These are phyloP conservation scores for Nevesoporus exiguus DNA, from an alignment of 768 basidiomycete species.

Conservation along the genomic window DNA sequence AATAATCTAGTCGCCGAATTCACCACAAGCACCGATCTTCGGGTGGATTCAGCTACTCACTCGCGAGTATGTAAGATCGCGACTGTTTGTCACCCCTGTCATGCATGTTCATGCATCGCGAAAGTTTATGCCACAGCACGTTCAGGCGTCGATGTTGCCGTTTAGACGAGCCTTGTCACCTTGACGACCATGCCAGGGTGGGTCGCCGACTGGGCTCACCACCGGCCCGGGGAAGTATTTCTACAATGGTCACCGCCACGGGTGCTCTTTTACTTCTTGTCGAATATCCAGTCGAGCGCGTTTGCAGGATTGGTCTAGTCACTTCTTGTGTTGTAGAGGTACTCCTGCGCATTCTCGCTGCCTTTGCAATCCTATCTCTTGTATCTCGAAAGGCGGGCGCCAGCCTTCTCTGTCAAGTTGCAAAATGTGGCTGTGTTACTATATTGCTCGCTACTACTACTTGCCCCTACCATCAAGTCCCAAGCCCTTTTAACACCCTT, in stretches of 20 bases:
- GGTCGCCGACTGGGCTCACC: slow-evolving; percentile 52
- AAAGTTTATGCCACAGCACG: slow-evolving; percentile 59
- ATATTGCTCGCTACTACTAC: background rate
- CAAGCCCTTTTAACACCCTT: background rate
- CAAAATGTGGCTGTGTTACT: background rate
- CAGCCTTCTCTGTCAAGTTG: background rate
- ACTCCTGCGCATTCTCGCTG: no score
- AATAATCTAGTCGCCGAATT: slow-evolving; percentile 49
- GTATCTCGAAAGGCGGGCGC: no score
- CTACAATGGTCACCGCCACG: slow-evolving; percentile 42
- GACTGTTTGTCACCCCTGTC: background rate
- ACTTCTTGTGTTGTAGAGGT: no score
- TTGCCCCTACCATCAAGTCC: no score
- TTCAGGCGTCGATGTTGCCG: slow-evolving; percentile 33
- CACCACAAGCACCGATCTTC: slow-evolving; percentile 44
- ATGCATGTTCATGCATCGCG: slow-evolving; percentile 4
- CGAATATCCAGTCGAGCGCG: slow-evolving; percentile 40
- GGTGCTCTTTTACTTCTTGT: slow-evolving; percentile 50
- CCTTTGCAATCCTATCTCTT: no score
- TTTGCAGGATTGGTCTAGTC: background rate
- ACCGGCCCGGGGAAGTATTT: slow-evolving; percentile 39
- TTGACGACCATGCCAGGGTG: slow-evolving; percentile 49
- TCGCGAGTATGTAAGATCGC: slow-evolving; percentile 48
- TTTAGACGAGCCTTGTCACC: slow-evolving; percentile 38
- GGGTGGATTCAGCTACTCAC: slow-evolving; percentile 57